Evolutionary conservation across 1,139 yeast species (phyloP), one percentile per base, ranked within the genome.

Genomic region (Magnusiomyces suaveolens): DNA sequence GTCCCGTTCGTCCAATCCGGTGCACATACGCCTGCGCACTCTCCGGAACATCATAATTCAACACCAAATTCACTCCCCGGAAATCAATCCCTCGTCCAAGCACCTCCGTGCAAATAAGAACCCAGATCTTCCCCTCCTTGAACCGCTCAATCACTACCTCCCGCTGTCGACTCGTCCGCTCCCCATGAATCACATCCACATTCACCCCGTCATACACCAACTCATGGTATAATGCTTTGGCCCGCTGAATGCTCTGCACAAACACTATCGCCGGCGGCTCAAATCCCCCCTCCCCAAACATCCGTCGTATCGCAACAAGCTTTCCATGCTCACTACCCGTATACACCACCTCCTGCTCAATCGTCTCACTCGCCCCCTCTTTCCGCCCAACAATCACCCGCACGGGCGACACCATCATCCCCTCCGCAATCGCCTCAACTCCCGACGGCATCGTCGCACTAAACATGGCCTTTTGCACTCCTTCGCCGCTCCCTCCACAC

Each of bases 301-400:
- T 77, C 66, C 89, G 96, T 62, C 97, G 79, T 43, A 94, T 83
- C 0, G 96, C 98, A 54, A 92, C 75, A 24, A 94, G 74, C 69
- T 94, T 94, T 23, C 98, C 98, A 65, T 87, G 90, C 71, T 94
- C 99, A 61, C 82, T 86, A 55, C 98, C 98, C 54, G 97, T 86
- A 66, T 81, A 94, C 0, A 85, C 79, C 52, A 94, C 73, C 64
- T 81, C 81, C 69, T 94, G 99, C 51, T 88, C 92, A 63, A 94
- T 88, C 52, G 82, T 80, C 24, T 77, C 72, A 59, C 88, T 84
- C 0, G 97, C 98, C 14, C 96, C 96, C 69, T 92, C 97, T 66
- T 90, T 90, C 65, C 83, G 92, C 14, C 98, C 98, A 62, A 92
- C 83, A 60, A 92, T 85, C 36, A 92, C 81, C 67, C 97, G 80